These are phyloP conservation scores for Salix arbutifolia DNA, from an alignment of 345 rosid genomes.

Conservation along the genomic window DNA sequence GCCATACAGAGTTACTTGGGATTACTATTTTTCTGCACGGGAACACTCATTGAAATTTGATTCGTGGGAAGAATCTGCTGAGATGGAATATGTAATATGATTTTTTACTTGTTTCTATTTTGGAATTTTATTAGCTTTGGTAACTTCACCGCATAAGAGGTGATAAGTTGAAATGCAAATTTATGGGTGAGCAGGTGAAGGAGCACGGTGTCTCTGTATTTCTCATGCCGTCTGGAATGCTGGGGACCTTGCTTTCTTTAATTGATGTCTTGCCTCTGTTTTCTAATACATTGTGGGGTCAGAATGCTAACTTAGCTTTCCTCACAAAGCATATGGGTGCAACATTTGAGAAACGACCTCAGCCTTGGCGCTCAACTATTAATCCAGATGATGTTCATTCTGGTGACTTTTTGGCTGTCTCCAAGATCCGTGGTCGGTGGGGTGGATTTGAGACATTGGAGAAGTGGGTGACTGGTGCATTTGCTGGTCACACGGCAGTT, in stretches of 20 bases:
- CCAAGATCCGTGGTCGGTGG: slow-evolving; percentile 97
- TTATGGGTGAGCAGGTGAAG: slow-evolving; percentile 58
- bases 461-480: slow-evolving; percentile 99
- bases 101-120: background rate
- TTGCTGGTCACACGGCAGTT: slow-evolving; percentile 98
- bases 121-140: background rate
- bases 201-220: slow-evolving; percentile 90
- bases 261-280: slow-evolving; percentile 88
- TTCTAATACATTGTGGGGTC: slow-evolving; percentile 88
- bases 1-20: slow-evolving; percentile 94
- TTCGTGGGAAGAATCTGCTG: slow-evolving; percentile 88
- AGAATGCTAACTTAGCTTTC: slow-evolving; percentile 83
- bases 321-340: slow-evolving; percentile 90
- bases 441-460: slow-evolving; percentile 98
- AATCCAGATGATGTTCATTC: slow-evolving; percentile 78
- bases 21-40: slow-evolving; percentile 78
- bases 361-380: slow-evolving; percentile 63
- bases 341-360: slow-evolving; percentile 70
- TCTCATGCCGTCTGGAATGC: slow-evolving; percentile 97
- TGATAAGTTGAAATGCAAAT: slow-evolving; percentile 13
- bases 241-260: slow-evolving; percentile 79
- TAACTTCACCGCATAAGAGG: background rate
- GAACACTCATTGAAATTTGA: slow-evolving; percentile 78
- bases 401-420: slow-evolving; percentile 88
- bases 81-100: slow-evolving; percentile 74